A percentile compares a stretch with the other conserved stretches of the same genome.
These are phyloP conservation scores for Alternaria sp. DNA, from an alignment of 2,329 filamentous ascomycete genomes.

Conservation along the genomic window DNA sequence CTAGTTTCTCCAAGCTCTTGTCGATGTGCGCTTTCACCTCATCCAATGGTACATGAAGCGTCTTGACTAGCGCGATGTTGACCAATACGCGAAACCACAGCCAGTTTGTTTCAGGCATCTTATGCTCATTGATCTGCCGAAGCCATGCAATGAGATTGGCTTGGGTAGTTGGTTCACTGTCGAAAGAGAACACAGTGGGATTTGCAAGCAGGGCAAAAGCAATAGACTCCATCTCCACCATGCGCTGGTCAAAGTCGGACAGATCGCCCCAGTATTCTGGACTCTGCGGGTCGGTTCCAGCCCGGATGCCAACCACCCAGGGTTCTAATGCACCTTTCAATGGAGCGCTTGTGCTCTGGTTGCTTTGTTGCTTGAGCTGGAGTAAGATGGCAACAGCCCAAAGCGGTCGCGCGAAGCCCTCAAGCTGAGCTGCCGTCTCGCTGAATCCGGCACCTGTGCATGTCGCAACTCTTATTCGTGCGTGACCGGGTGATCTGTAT, in stretches of 20 bases:
- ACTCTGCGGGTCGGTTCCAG: slow-evolving; percentile 44
- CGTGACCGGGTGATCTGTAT: slow-evolving; percentile 41
- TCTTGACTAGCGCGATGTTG: slow-evolving; percentile 57
- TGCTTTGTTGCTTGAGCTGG: slow-evolving; percentile 24
- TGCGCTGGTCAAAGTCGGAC: slow-evolving; percentile 60
- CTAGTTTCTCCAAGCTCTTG: slow-evolving; percentile 55
- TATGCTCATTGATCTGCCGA: slow-evolving; percentile 53
- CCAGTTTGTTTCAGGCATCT: slow-evolving; percentile 61
- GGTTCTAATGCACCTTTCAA: slow-evolving; percentile 36
- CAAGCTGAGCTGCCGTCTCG: slow-evolving; percentile 45
- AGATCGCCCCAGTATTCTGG: slow-evolving; percentile 57
- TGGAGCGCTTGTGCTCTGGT: slow-evolving; percentile 26
- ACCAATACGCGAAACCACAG: slow-evolving; percentile 62
- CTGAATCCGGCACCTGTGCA: slow-evolving; percentile 48
- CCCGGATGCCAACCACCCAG: slow-evolving; percentile 29
- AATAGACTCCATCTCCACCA: slow-evolving; percentile 64
- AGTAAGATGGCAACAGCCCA: slow-evolving; percentile 43
- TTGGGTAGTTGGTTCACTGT: slow-evolving; percentile 36
- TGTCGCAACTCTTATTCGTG: slow-evolving; percentile 42
- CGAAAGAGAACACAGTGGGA: slow-evolving; percentile 49
- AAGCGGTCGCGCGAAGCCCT: slow-evolving; percentile 44
- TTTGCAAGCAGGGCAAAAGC: slow-evolving; percentile 59
- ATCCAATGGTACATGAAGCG: slow-evolving; percentile 49
- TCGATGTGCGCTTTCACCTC: slow-evolving; percentile 51
- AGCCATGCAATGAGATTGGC: slow-evolving; percentile 55